Percentiles rank a stretch among this genome's conserved stretches.
Evolutionary conservation across 495 filamentous ascomycete species (phyloP).

Genomic region (Rostrohypoxylon terebratum): DNA sequence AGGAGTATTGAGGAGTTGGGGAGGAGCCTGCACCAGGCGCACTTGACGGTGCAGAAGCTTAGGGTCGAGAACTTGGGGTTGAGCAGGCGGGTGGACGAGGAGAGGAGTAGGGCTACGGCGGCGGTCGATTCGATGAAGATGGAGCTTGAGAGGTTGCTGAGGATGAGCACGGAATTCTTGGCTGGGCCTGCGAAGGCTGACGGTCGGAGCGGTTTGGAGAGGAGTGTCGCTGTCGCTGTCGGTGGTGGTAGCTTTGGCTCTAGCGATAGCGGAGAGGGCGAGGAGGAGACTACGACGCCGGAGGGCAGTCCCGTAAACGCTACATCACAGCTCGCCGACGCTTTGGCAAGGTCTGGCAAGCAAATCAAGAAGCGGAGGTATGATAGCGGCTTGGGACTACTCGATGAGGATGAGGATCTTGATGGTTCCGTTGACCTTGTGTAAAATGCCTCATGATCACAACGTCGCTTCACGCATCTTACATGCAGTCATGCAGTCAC

Average conservation of each 20-base stretch:
- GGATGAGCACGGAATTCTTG: conserved; percentile 54
- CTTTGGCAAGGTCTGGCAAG: conserved; percentile 46
- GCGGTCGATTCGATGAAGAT: conserved; percentile 65
- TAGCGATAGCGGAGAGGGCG: not conserved
- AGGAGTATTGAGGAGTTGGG: conserved; percentile 54
- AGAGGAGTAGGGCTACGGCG: conserved; percentile 58
- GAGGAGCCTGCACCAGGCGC: conserved; percentile 52
- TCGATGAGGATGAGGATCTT: conserved; percentile 73
- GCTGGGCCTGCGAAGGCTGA: conserved; percentile 28
- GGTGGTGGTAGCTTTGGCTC: not conserved
- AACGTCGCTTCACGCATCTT: not conserved
- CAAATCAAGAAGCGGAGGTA: conserved; percentile 61
- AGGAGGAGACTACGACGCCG: conserved; percentile 20
- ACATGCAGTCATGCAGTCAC: conserved; percentile 6
- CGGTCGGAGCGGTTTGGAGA: conserved; percentile 20
- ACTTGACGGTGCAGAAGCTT: conserved; percentile 52
- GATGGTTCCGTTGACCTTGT: conserved; percentile 46
- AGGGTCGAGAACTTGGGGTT: conserved; percentile 53
- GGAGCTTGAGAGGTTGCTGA: conserved; percentile 55
- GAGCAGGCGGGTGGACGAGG: conserved; percentile 51
- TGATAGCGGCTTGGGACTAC: conserved; percentile 72
- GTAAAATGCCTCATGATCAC: conserved; percentile 9
- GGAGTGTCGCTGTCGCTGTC: conserved; percentile 10
- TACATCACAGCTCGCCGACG: conserved; percentile 48
- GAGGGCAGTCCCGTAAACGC: conserved; percentile 31